Evolutionary conservation across 331 rosid genomes (phyloP).

Genomic region (Stylosanthes scabra): DNA sequence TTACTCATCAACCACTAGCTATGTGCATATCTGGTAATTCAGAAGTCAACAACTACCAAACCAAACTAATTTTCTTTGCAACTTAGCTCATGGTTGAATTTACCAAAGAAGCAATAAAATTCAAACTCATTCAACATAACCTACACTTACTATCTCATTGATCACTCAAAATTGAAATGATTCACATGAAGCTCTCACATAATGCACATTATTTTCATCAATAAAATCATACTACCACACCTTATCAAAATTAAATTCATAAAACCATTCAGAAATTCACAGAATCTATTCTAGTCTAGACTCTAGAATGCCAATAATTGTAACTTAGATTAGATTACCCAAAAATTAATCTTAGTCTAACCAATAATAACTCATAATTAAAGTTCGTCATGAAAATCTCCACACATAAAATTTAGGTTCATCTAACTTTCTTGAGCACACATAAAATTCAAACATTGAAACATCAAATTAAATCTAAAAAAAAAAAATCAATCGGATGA

Average conservation of each 20-base stretch:
- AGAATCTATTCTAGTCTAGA: background rate
- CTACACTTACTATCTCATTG: background rate
- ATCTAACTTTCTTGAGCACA: background rate
- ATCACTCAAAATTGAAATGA: conserved; percentile 18
- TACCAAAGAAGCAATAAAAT: background rate
- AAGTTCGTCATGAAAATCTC: no score
- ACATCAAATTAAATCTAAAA: background rate
- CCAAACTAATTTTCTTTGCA: background rate
- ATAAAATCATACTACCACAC: no score
- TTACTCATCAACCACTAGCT: background rate
- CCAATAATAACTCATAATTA: no score
- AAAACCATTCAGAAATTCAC: background rate
- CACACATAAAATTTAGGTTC: no score
- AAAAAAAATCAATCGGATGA: background rate
- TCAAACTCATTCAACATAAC: background rate
- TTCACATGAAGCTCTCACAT: conserved; percentile 18
- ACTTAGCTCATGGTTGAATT: background rate
- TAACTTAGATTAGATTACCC: no score
- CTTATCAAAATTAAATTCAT: no score
- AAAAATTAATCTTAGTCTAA: no score
- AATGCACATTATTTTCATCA: background rate
- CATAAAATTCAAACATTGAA: background rate
- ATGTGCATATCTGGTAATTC: background rate
- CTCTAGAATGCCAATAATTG: no score
- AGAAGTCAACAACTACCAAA: background rate